These are phyloP conservation scores for Alternaria longipes DNA, from an alignment of 2,329 filamentous ascomycete species.

Conservation along the genomic window DNA sequence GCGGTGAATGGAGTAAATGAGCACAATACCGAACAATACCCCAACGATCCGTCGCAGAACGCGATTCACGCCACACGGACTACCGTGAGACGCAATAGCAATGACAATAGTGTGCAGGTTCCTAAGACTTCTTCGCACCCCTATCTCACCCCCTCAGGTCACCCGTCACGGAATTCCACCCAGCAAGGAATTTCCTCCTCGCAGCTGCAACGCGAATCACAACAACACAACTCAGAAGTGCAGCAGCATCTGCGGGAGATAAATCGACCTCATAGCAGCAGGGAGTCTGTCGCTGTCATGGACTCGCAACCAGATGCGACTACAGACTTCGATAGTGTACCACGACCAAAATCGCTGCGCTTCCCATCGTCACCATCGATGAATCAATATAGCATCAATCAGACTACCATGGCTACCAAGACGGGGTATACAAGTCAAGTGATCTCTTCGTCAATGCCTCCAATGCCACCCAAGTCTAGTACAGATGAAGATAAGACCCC, in stretches of 20 bases:
- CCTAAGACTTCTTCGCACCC: slow-evolving; percentile 52
- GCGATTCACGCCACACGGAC: slow-evolving; percentile 25
- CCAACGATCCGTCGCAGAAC: slow-evolving; percentile 46
- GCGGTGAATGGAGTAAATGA: slow-evolving; percentile 22
- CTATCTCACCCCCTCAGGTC: slow-evolving; percentile 35
- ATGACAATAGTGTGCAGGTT: slow-evolving; percentile 42
- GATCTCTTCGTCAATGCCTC: slow-evolving; percentile 43
- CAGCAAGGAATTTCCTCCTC: slow-evolving; percentile 31
- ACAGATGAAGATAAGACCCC: slow-evolving; percentile 21
- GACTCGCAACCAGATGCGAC: slow-evolving; percentile 56
- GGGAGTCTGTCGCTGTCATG: slow-evolving; percentile 54
- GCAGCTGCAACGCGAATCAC: slow-evolving; percentile 33
- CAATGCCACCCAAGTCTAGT: slow-evolving; percentile 39
- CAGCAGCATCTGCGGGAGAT: slow-evolving; percentile 25
- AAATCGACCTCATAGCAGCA: slow-evolving; percentile 36
- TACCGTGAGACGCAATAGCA: slow-evolving; percentile 23
- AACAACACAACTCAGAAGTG: slow-evolving; percentile 26
- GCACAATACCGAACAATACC: slow-evolving; percentile 33
- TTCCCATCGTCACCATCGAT: slow-evolving; percentile 51
- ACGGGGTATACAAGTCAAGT: slow-evolving; percentile 45
- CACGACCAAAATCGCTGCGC: slow-evolving; percentile 37
- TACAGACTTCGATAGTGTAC: slow-evolving; percentile 36
- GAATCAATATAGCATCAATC: slow-evolving; percentile 49
- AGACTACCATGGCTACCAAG: slow-evolving; percentile 44
- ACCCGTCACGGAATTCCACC: slow-evolving; percentile 26